Conservation (phyloP, 345 rosid genomes). For the Ceriops tagal region DNA sequence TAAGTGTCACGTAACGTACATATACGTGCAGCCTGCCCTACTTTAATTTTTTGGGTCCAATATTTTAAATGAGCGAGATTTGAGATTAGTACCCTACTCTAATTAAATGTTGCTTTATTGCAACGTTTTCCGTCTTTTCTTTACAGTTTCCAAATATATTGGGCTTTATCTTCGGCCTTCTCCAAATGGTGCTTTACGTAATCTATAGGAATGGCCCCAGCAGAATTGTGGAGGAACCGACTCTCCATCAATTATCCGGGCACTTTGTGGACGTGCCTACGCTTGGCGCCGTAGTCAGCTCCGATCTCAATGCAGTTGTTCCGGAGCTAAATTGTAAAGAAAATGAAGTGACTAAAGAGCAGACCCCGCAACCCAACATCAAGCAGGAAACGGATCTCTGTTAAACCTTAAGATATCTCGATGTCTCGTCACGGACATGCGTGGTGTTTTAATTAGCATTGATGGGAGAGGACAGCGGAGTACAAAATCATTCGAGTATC, state of each 20-base stretch:
- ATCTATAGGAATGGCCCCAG: conserved; percentile 30
- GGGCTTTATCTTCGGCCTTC: conserved; percentile 45
- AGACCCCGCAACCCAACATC: conserved; percentile 5
- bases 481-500: too few relatives aligned
- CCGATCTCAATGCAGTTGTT: conserved; percentile 36
- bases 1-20: conserved; percentile 4
- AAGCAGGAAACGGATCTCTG: conserved; percentile 19
- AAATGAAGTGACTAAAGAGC: conserved; percentile 26
- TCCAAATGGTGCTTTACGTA: conserved; percentile 51
- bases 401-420: background rate
- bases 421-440: too few relatives aligned
- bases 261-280: conserved; percentile 40
- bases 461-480: too few relatives aligned
- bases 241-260: conserved; percentile 8
- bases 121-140: background rate
- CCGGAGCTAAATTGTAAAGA: conserved; percentile 29
- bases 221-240: conserved; percentile 3
- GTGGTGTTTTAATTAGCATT: background rate
- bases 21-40: background rate
- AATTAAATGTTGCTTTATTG: background rate
- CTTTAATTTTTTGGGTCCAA: too few relatives aligned
- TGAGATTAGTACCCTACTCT: background rate
- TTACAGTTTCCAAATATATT: conserved; percentile 51
- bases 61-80: too few relatives aligned
- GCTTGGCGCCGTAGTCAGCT: conserved; percentile 36